Evolutionary conservation across 2,329 filamentous ascomycete species (phyloP).

Genomic region (Onygenales sp.): DNA sequence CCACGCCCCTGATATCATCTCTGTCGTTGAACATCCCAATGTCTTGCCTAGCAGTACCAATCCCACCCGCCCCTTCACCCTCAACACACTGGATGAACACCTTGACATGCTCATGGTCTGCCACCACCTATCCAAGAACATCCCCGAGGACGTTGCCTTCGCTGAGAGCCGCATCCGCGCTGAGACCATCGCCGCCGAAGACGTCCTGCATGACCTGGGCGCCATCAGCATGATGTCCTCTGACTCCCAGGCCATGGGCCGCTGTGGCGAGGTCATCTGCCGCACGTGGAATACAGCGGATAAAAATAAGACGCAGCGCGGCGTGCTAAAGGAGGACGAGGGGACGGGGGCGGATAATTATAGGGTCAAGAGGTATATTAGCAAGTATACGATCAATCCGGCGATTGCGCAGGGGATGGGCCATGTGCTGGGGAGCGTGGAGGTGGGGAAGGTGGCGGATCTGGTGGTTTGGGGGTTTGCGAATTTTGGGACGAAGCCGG

Average conservation of each 20-base stretch:
- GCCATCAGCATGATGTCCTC: conserved; percentile 97
- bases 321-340: conserved; percentile 64
- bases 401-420: conserved; percentile 83
- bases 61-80: conserved; percentile 80
- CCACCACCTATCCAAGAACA: conserved; percentile 85
- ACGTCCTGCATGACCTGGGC: conserved; percentile 87
- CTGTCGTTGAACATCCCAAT: conserved; percentile 78
- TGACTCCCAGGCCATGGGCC: conserved; percentile 93
- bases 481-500: conserved; percentile 81
- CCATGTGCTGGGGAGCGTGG: conserved; percentile 76
- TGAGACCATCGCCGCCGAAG: conserved; percentile 93
- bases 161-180: conserved; percentile 89
- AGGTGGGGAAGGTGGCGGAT: conserved; percentile 84
- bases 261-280: conserved; percentile 85
- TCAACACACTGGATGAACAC: conserved; percentile 91
- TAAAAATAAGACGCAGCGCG: conserved; percentile 88
- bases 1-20: conserved; percentile 93
- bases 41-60: conserved; percentile 88
- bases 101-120: conserved; percentile 98
- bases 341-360: conserved; percentile 79
- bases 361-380: conserved; percentile 82
- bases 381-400: conserved; percentile 94
- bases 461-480: conserved; percentile 77
- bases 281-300: conserved; percentile 96
- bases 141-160: conserved; percentile 91